These are phyloP conservation scores for Prunus padus DNA, from an alignment of 306 rosid species.

Conservation along the genomic window DNA sequence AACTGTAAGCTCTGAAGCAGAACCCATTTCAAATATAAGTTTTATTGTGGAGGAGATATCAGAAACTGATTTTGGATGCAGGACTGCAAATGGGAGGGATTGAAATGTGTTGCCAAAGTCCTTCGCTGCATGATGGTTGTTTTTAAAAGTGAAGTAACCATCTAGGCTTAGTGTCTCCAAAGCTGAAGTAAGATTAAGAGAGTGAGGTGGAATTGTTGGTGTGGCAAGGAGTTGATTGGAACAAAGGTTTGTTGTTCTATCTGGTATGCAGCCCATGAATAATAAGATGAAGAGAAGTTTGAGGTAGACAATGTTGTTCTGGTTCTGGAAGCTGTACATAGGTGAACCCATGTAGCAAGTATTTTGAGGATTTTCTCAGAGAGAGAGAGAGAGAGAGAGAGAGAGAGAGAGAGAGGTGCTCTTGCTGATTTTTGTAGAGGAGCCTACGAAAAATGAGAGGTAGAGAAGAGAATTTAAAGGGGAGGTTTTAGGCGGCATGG, in stretches of 20 bases:
- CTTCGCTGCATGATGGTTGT: slow-evolving; percentile 57
- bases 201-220: slow-evolving; percentile 31
- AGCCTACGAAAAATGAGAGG: slow-evolving; percentile 21
- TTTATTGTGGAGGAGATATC: slow-evolving; percentile 65
- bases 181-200: slow-evolving; percentile 33
- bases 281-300: slow-evolving; percentile 40
- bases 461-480: slow-evolving; percentile 53
- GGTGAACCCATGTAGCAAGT: slow-evolving; percentile 47
- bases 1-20: slow-evolving; percentile 55
- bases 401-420: slow-evolving; percentile 9
- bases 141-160: slow-evolving; percentile 57
- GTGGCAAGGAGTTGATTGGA: slow-evolving; percentile 38
- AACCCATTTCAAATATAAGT: slow-evolving; percentile 52
- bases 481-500: slow-evolving; percentile 41
- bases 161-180: slow-evolving; percentile 57
- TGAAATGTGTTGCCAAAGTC: slow-evolving; percentile 83
- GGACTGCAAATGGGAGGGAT: slow-evolving; percentile 70
- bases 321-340: slow-evolving; percentile 40
- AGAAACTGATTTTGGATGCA: slow-evolving; percentile 65
- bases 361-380: neutral
- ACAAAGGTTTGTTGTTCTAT: slow-evolving; percentile 53
- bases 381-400: slow-evolving; percentile 25
- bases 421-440: slow-evolving; percentile 29
- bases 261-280: slow-evolving; percentile 47
- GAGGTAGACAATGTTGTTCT: slow-evolving; percentile 33